These are phyloP conservation scores for Saccharomycopsis sp. DNA, from an alignment of 805 yeast species.

Conservation along the genomic window DNA sequence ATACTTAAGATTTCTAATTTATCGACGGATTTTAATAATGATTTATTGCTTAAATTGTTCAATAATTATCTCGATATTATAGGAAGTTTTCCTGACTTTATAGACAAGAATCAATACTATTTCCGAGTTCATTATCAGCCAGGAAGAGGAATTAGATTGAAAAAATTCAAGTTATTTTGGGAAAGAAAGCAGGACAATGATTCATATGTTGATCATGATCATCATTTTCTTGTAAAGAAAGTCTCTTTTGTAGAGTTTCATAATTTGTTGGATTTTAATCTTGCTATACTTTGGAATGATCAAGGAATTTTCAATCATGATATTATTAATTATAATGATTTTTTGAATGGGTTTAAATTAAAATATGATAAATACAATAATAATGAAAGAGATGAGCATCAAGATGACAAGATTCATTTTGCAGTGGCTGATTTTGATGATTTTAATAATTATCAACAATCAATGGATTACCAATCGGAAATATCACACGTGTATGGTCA, in stretches of 20 bases:
- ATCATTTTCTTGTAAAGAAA: conserved; percentile 35
- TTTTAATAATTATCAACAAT: conserved; percentile 9
- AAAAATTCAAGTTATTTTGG: conserved; percentile 56
- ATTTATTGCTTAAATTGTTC: conserved; percentile 15
- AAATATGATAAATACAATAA: conserved; percentile 1
- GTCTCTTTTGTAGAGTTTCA: conserved; percentile 58
- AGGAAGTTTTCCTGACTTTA: conserved; percentile 31
- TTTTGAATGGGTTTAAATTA: conserved; percentile 6
- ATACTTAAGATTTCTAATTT: conserved; percentile 57
- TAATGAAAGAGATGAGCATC: background rate
- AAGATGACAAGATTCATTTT: conserved; percentile 5
- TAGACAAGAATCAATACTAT: conserved; percentile 44
- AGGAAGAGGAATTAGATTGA: conserved; percentile 45
- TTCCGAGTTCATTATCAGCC: conserved; percentile 15
- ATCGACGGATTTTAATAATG: conserved; percentile 43
- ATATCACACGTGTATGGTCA: background rate
- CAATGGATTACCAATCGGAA: conserved; percentile 5
- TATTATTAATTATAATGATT: conserved; percentile 15
- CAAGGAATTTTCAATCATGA: conserved; percentile 17
- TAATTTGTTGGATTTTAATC: conserved; percentile 39
- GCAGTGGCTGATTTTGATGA: conserved; percentile 18
- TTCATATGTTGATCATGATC: conserved; percentile 20
- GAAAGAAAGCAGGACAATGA: conserved; percentile 30
- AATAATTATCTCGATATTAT: conserved; percentile 21
- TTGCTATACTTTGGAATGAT: conserved; percentile 19